These are phyloP conservation scores for Aspergillus jensenii DNA, from an alignment of 2,329 filamentous ascomycete species.

Conservation along the genomic window DNA sequence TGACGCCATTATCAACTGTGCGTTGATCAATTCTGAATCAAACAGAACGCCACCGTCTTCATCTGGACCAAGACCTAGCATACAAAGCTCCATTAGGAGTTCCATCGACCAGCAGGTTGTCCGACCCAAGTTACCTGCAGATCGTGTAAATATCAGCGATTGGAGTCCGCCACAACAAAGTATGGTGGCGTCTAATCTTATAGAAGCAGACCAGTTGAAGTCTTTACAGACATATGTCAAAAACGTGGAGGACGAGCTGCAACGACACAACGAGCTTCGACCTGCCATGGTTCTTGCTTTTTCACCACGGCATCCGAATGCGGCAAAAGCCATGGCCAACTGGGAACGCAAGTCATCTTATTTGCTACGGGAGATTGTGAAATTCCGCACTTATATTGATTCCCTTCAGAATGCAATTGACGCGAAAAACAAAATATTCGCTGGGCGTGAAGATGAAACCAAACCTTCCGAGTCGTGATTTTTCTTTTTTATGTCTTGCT, in stretches of 20 bases:
- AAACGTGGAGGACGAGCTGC: constrained; percentile 80
- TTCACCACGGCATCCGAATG: constrained; percentile 78
- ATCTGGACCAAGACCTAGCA: constrained; percentile 50
- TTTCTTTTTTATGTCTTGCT: background rate
- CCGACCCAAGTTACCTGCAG: constrained; percentile 73
- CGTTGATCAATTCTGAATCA: constrained; percentile 60
- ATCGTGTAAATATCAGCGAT: constrained; percentile 78
- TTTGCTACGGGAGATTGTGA: constrained; percentile 88
- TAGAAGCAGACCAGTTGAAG: constrained; percentile 77
- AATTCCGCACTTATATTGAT: constrained; percentile 94
- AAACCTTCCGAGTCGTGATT: constrained; percentile 9
- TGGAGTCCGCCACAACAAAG: constrained; percentile 89
- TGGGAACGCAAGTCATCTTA: constrained; percentile 97
- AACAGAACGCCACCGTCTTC: constrained; percentile 32
- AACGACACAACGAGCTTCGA: constrained; percentile 83
- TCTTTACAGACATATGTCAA: constrained; percentile 76
- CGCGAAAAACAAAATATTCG: constrained; percentile 70
- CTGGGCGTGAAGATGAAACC: constrained; percentile 16
- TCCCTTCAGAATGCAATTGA: constrained; percentile 69
- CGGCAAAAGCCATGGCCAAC: constrained; percentile 83
- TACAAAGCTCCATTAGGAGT: constrained; percentile 63
- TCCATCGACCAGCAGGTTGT: constrained; percentile 67
- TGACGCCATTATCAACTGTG: constrained; percentile 75
- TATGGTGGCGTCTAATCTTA: constrained; percentile 76
- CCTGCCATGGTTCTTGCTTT: constrained; percentile 87